Conservation (phyloP, 306 rosid species). For the Vigna angularis region DNA sequence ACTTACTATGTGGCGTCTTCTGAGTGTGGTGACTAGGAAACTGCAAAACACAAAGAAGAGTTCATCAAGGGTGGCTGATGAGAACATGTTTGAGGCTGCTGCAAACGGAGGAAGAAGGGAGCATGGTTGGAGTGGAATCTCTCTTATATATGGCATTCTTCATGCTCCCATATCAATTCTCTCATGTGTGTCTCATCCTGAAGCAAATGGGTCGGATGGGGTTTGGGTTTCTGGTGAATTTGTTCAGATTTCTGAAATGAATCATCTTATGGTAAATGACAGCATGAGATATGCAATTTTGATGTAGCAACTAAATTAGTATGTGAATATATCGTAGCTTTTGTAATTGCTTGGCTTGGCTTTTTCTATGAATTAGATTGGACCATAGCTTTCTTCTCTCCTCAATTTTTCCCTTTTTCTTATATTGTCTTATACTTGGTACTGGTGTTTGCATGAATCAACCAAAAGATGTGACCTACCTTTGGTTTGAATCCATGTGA, state of each 20-base stretch:
- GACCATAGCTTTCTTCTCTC: not conserved
- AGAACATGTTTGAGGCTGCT: constrained; percentile 65
- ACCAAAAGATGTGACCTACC: constrained; percentile 11
- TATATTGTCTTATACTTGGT: not conserved
- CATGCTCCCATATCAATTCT: constrained; percentile 71
- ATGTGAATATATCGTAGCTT: not conserved
- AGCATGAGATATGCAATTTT: constrained; percentile 93
- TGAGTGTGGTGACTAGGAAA: constrained; percentile 52
- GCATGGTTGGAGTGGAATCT: constrained; percentile 58
- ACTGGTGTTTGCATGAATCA: constrained; percentile 21
- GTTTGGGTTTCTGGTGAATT: constrained; percentile 71
- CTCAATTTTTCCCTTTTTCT: constrained; percentile 13
- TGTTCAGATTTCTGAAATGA: constrained; percentile 73
- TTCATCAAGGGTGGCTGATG: constrained; percentile 84
- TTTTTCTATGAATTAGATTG: constrained; percentile 25
- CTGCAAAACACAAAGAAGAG: constrained; percentile 65
- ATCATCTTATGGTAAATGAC: constrained; percentile 82
- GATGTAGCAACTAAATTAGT: constrained; percentile 52
- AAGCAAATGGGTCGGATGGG: constrained; percentile 65
- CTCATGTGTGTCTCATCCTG: constrained; percentile 77
- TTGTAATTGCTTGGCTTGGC: not conserved
- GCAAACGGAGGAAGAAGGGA: constrained; percentile 51
- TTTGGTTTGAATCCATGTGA: constrained; percentile 24
- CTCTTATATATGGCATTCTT: constrained; percentile 58
- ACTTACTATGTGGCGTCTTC: constrained; percentile 38